Conservation (phyloP, 352 stramenopile species). For the Pythium volutum region DNA sequence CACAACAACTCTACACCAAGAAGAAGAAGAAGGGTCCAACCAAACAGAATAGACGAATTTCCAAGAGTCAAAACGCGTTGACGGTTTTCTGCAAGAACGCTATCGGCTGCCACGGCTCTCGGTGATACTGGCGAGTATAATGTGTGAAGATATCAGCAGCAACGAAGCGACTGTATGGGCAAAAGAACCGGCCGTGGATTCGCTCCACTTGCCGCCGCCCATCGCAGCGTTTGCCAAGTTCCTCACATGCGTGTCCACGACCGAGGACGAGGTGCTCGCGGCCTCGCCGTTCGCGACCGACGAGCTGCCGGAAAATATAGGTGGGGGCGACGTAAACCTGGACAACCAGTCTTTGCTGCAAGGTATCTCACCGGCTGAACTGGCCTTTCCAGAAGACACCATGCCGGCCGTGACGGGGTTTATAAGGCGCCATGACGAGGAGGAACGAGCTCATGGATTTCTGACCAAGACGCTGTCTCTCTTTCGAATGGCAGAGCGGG, state of each 20-base stretch:
- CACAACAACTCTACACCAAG: background rate
- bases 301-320: background rate
- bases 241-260: slow-evolving; percentile 18
- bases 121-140: background rate
- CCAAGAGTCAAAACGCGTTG: slow-evolving; percentile 29
- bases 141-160: background rate
- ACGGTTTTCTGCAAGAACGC: background rate
- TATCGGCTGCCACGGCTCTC: slow-evolving; percentile 6
- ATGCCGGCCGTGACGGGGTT: slow-evolving; percentile 3
- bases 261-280: slow-evolving; percentile 21
- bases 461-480: slow-evolving; percentile 22
- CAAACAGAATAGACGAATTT: background rate
- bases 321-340: background rate
- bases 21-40: background rate
- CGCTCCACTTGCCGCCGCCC: slow-evolving; percentile 12
- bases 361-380: slow-evolving; percentile 8
- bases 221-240: slow-evolving; percentile 24
- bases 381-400: slow-evolving; percentile 26
- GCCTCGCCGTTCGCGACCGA: background rate
- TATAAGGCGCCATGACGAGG: background rate
- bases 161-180: background rate
- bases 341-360: slow-evolving; percentile 19
- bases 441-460: slow-evolving; percentile 11
- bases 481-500: slow-evolving; percentile 23
- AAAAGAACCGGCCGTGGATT: slow-evolving; percentile 11